Evolutionary conservation across 805 yeast genomes (phyloP), one percentile per base, ranked within the genome.

Genomic region (Groenewaldozyma salmanticensis): DNA sequence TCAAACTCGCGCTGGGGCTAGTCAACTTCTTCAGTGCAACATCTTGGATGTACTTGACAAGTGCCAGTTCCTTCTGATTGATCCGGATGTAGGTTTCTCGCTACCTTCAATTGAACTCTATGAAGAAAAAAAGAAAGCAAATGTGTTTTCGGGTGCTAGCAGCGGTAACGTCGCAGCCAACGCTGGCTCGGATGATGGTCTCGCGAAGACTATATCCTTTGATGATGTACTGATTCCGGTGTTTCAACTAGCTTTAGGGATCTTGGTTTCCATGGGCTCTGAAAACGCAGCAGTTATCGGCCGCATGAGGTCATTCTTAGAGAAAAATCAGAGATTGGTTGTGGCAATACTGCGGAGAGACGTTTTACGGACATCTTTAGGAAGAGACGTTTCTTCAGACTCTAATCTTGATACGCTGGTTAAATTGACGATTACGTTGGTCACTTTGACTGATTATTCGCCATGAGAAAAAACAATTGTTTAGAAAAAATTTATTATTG

Each of bases 21-120:
- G 75, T 38, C 80, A 78, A 42, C 64, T 90, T 40, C 60, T 87
- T 19, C 86, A 85, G 51, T 73, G 81, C 50, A 90, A 81, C 38
- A 58, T 90, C 5, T 79, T 87, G 57, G 71, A 75, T 15, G 65
- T 75, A 1, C 65, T 88, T 40, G 72, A 68, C 42, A 65, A 72
- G 9, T 74, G 80, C 31, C 62, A 62, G 16, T 72, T 86, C 47
- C 62, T 85, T 34, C 57, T 65, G 27, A 68, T 79, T 31, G 96
- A 88, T 57, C 87, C 92, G 0, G 95, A 82, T 54, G 63, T 86
- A 27, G 95, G 94, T 0, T 61, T 82, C 36, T 75, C 70, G 37
- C 56, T 79, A 37, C 57, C 63, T 2, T 64, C 72, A 39, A 71
- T 65, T 42, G 68, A 66, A 37, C 48, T 55, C 1, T 50, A 48